Evolutionary conservation across 768 basidiomycete species (phyloP), one percentile per base, ranked within the genome.

Genomic region (Flagelloscypha sp.): DNA sequence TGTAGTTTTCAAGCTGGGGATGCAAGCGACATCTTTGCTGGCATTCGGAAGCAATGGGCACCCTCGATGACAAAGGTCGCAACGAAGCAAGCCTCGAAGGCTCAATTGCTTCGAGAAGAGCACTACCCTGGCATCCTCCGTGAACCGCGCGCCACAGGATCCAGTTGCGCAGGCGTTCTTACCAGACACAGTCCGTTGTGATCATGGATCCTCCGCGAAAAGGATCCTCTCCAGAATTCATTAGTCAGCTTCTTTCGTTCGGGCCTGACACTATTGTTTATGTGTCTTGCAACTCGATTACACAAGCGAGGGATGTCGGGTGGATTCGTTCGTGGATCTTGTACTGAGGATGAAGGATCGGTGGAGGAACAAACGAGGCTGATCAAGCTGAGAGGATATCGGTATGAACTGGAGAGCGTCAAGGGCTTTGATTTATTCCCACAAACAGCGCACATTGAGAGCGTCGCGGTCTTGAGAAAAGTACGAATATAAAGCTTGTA

Each of bases 211-310:
- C 95, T 1, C 95, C 94, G 5, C 68, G 94, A 43, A 98, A 97
- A 56, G 95, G 95, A 15, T 94, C 87, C 50, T 90, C 94, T 56
- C 73, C 76, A 29, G 59, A 63, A 16, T 87, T 87, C 44, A 66
- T 97, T 25, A 57, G 69, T 25, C 94, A 97, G 60, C 57, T 95
- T 23, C 50, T 93, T 33, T 54, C 49, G 5, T 85, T 97, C 58
- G 59, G 76, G 24, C 66, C 81, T 9, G 59, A 62, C 37, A 74
- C 72, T 19, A 68, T 93, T 43, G 84, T 92, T 33, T 95, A 95
- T 50, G 88, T 97, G 38, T 89, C 85, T 52, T 95, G 92, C 49
- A 95, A 94, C 52, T 92, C 95, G 30, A 92, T 93, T 49, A 90
- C 90, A 6, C 85, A 88, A 62, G 86, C 85, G 21, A 62, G 92